phyloP scores from a whole-genome alignment of 352 stramenopile species.

The Pythium aristosporum region DNA sequence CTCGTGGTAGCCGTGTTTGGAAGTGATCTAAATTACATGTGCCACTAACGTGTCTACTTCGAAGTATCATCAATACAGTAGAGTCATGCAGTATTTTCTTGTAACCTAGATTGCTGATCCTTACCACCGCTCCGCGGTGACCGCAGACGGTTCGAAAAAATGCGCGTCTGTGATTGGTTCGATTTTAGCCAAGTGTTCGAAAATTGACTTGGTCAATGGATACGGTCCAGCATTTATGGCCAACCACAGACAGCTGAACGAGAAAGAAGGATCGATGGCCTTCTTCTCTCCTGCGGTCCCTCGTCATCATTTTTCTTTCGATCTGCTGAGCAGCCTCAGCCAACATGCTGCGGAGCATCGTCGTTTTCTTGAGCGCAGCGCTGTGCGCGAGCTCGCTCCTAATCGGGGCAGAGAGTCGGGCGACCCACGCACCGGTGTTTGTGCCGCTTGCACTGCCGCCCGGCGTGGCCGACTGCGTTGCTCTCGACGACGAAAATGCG shows the following conservation, averaged over 20 bases:
- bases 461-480: too few relatives aligned
- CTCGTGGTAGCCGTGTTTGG: too few relatives aligned
- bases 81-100: too few relatives aligned
- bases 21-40: too few relatives aligned
- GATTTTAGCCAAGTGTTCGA: background rate
- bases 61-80: too few relatives aligned
- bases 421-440: background rate
- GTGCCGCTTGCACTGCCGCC: too few relatives aligned
- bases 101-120: too few relatives aligned
- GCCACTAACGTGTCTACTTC: too few relatives aligned
- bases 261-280: background rate
- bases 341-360: background rate
- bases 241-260: background rate
- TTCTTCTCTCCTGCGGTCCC: too few relatives aligned
- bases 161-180: background rate
- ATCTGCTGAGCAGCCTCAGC: too few relatives aligned
- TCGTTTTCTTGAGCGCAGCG: background rate
- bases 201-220: too few relatives aligned
- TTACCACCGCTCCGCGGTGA: background rate
- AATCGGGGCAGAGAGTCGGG: background rate
- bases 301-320: background rate
- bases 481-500: too few relatives aligned
- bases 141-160: background rate
- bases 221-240: background rate
- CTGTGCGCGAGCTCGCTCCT: background rate